These are phyloP conservation scores for Globisporangium takayamanum DNA, from an alignment of 352 stramenopile genomes.

Conservation along the genomic window DNA sequence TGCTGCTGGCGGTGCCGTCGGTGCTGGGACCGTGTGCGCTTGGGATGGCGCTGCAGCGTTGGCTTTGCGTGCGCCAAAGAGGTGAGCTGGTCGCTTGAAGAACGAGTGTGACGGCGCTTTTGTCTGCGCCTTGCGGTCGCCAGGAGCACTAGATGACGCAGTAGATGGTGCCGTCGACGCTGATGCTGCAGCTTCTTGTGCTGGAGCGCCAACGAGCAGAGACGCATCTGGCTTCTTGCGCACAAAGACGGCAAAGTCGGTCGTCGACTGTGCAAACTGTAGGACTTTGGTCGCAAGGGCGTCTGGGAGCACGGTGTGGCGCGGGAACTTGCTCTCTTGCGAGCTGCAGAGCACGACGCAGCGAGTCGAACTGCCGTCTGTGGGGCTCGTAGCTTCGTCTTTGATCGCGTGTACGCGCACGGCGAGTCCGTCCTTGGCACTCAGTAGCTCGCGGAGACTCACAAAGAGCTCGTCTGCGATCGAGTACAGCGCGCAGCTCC, in stretches of 20 bases:
- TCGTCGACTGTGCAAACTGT: slow-evolving; percentile 23
- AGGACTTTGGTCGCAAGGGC: slow-evolving; percentile 28
- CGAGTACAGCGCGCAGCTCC: slow-evolving; percentile 45
- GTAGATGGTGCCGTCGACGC: background rate
- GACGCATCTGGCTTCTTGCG: slow-evolving; percentile 11
- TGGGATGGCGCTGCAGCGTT: slow-evolving; percentile 6
- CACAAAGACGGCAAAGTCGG: slow-evolving; percentile 9
- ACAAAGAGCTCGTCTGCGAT: slow-evolving; percentile 37
- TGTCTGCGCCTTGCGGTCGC: background rate
- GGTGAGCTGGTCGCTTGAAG: slow-evolving; percentile 19
- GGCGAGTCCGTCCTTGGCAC: slow-evolving; percentile 39
- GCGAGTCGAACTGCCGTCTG: background rate
- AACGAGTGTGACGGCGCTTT: slow-evolving; percentile 13
- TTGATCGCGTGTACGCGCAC: slow-evolving; percentile 13
- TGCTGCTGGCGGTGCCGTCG: background rate
- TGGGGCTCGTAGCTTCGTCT: background rate
- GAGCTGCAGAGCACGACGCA: slow-evolving; percentile 23
- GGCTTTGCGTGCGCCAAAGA: slow-evolving; percentile 19
- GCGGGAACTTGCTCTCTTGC: slow-evolving; percentile 21
- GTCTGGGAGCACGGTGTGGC: slow-evolving; percentile 10
- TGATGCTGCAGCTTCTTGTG: background rate
- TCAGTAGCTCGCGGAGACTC: slow-evolving; percentile 33
- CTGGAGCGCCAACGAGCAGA: background rate
- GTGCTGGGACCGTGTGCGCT: background rate
- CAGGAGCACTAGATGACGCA: background rate